Conservation (phyloP, 192 early-diverging fungal genomes). For the Polychytrium aggregatum region DNA sequence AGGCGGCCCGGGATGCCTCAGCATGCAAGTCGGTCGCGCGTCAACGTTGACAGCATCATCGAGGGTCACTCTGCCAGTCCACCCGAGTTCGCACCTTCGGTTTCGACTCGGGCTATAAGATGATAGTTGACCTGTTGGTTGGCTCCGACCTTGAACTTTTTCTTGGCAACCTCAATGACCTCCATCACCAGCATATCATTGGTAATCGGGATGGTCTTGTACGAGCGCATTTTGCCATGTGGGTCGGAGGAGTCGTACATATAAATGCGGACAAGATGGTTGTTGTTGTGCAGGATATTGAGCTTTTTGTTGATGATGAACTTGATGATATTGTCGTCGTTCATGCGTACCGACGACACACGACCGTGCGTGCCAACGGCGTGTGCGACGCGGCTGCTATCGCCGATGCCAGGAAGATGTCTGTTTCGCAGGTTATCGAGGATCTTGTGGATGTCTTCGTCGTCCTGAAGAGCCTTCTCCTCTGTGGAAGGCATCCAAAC, state of each 20-base stretch:
- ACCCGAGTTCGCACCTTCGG: constrained; percentile 20
- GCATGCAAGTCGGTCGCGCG: too few relatives aligned
- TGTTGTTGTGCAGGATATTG: constrained; percentile 35
- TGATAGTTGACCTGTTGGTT: constrained; percentile 8
- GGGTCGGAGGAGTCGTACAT: constrained; percentile 23
- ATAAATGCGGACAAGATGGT: constrained; percentile 28
- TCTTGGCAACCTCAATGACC: constrained; percentile 24
- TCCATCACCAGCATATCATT: constrained; percentile 18
- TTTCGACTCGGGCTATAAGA: constrained; percentile 19
- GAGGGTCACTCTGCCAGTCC: too few relatives aligned
- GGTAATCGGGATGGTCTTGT: constrained; percentile 35
- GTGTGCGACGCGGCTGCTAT: constrained; percentile 2
- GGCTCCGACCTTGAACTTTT: constrained; percentile 29
- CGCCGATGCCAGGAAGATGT: constrained; percentile 24
- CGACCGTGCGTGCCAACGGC: constrained; percentile 10
- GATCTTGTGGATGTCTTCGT: constrained; percentile 19
- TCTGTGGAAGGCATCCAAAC: constrained; percentile 5
- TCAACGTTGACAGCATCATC: too few relatives aligned
- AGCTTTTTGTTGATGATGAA: constrained; percentile 41
- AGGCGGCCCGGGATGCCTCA: too few relatives aligned
- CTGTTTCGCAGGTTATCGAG: constrained; percentile 27
- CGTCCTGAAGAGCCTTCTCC: constrained; percentile 19
- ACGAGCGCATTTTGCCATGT: constrained; percentile 21
- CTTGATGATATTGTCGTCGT: constrained; percentile 40
- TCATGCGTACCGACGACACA: constrained; percentile 15